Evolutionary conservation across 176 grass and related monocot species (phyloP).

Genomic region (sorghum (Sorghum bicolor)): Sorghum_bicolor_NCBIv3 NC_012875.2:48356501-48357000

Average conservation of each 20-base stretch:
- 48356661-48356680: neutral
- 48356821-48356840: neutral
- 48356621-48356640: neutral
- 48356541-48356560: neutral
- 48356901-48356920: neutral
- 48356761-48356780: neutral
- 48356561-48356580: neutral
- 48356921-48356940: slow-evolving; percentile 23
- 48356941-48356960: slow-evolving; percentile 9
- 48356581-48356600: neutral
- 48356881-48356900: neutral
- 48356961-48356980: neutral
- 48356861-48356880: neutral
- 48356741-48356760: neutral
- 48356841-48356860: neutral
- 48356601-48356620: no score
- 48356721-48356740: neutral
- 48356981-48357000: slow-evolving; percentile 21
- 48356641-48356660: neutral
- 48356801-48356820: neutral
- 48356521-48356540: no score
- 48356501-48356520: neutral
- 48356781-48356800: neutral
- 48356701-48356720: neutral
- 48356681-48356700: no score